A percentile compares a stretch with the other conserved stretches of the same genome.
Conservation (phyloP, 169 alveolate species). For the Toxoplasma gondii region DNA sequence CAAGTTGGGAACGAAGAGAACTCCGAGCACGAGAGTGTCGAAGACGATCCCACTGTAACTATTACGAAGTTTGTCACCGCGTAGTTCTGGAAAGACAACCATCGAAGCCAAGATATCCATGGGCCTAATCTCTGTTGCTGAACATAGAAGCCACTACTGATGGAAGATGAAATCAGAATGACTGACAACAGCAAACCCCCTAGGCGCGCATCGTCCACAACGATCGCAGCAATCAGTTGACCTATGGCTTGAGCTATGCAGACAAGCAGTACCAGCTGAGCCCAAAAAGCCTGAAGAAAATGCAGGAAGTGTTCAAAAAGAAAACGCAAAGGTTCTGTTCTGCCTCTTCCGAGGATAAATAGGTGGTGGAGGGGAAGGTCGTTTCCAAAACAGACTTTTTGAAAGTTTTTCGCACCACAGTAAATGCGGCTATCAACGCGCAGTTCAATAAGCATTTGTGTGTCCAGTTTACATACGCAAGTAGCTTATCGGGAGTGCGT, state of each 20-base stretch:
- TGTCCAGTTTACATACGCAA: not conserved
- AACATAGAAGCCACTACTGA: slow-evolving; percentile 41
- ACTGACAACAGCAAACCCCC: slow-evolving; percentile 42
- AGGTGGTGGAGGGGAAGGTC: not conserved
- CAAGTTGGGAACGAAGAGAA: slow-evolving; percentile 15
- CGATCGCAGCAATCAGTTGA: slow-evolving; percentile 35
- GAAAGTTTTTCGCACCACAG: not conserved
- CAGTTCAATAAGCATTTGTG: too few relatives aligned
- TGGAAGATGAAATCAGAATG: not conserved
- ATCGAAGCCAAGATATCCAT: slow-evolving; percentile 34
- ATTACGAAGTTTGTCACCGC: not conserved
- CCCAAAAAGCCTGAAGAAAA: slow-evolving; percentile 38
- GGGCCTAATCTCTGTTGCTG: not conserved
- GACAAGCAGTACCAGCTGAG: slow-evolving; percentile 18
- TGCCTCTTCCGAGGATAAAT: not conserved
- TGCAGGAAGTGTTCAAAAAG: not conserved
- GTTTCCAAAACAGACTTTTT: not conserved
- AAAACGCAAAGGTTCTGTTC: not conserved
- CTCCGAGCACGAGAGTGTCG: not conserved
- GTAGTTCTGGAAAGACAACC: slow-evolving; percentile 36
- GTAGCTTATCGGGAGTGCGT: not conserved
- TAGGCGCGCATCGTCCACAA: slow-evolving; percentile 25
- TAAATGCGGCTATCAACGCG: too few relatives aligned
- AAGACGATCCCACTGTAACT: not conserved
- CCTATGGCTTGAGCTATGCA: slow-evolving; percentile 38